Conservation (phyloP, 768 basidiomycete species). For the Auricularia sp. region DNA sequence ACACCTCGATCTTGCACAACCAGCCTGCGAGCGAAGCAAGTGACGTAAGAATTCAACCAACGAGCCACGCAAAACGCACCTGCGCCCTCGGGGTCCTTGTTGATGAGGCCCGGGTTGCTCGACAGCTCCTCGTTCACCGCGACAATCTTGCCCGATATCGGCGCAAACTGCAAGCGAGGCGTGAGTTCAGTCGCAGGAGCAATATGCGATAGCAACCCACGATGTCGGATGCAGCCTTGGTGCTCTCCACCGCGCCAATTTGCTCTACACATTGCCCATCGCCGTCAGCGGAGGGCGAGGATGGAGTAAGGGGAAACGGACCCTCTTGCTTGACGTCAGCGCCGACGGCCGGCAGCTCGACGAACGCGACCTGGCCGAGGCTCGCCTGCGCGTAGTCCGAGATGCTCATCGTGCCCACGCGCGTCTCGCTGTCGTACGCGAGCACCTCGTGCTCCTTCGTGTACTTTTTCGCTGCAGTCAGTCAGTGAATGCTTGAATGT, state of each 20-base stretch:
- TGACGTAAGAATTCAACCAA: not conserved
- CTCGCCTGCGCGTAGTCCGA: conserved; percentile 88
- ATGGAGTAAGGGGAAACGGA: conserved; percentile 28
- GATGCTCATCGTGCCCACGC: conserved; percentile 72
- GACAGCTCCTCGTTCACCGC: conserved; percentile 69
- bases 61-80: conserved; percentile 38
- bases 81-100: conserved; percentile 76
- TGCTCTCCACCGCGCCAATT: conserved; percentile 91
- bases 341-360: conserved; percentile 72
- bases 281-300: not conserved
- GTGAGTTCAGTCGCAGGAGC: conserved; percentile 6
- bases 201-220: conserved; percentile 21
- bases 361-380: conserved; percentile 94
- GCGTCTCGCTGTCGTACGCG: conserved; percentile 63
- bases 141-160: conserved; percentile 74
- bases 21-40: conserved; percentile 51
- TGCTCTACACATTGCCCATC: conserved; percentile 37
- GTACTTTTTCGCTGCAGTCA: conserved; percentile 57
- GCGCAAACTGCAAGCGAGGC: conserved; percentile 58
- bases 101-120: conserved; percentile 66
- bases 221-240: conserved; percentile 94
- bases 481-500: not conserved
- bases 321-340: conserved; percentile 61
- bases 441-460: conserved; percentile 86
- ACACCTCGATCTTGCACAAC: conserved; percentile 88